Evolutionary conservation across 2,329 filamentous ascomycete species (phyloP), one percentile per base, ranked within the genome.

Genomic region (Bertia moriformis): DNA sequence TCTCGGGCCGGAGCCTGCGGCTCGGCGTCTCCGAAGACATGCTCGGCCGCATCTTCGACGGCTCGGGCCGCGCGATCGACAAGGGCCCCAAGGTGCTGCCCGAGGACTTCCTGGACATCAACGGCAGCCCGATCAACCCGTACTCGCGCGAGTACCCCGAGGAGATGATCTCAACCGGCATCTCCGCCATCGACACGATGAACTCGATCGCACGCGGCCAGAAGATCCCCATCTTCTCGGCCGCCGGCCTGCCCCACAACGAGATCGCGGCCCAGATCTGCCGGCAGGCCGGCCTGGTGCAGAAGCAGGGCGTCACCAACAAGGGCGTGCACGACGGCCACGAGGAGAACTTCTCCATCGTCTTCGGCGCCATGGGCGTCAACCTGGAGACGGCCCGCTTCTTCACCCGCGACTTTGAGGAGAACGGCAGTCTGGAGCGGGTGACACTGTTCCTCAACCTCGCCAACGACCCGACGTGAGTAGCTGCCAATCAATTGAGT

Each of bases 151-250:
- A 94, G 50, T 98, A 98, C 59, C 91, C 91, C 54, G 91, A 98
- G 68, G 91, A 98, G 66, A 98, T 98, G 89, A 96, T 98, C 54
- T 91, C 89, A 24, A 98, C 91, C 37, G 91, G 91, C 78, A 98
- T 98, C 61, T 96, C 89, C 45, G 88, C 91, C 56, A 96, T 98
- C 55, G 89, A 96, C 59, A 94, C 88, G 44, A 96, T 96, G 89
- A 87, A 87, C 70, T 88, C 83, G 45, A 93, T 96, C 61, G 91
- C 93, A 47, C 87, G 91, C 75, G 91, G 91, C 46, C 91, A 98
- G 62, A 98, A 98, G 74, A 98, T 98, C 48, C 91, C 93, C 51
- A 98, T 98, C 54, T 98, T 98, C 77, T 98, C 91, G 18, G 87
- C 91, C 40, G 80, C 91, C 44, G 91, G 91, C 87, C 77, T 98